Evolutionary conservation across 805 yeast species (phyloP), one percentile per base, ranked within the genome.

Genomic region (Yarrowia deformans): DNA sequence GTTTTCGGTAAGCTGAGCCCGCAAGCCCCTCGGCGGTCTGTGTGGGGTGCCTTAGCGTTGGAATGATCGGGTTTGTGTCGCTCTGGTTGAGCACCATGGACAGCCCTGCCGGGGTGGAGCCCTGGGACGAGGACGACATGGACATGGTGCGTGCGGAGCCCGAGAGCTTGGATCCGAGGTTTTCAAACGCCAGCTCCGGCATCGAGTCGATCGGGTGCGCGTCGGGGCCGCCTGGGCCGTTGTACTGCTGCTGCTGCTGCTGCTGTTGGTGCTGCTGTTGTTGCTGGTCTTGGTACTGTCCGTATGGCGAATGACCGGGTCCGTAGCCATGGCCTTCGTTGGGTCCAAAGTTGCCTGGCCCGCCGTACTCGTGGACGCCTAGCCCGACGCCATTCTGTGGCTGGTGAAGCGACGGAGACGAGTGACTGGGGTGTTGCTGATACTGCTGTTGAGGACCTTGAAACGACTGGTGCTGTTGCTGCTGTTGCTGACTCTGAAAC

Each of bases 121-220:
- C 64, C 48, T 40, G 49, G 6, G 68, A 63, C 29, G 29, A 23
- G 29, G 29, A 5, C 37, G 29, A 19, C 56, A 63, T 18, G 18
- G 48, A 37, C 68, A 63, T 63, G 55, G 68, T 48, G 4, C 68
- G 35, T 0, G 48, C 68, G 32, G 56, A 48, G 14, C 68, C 68
- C 8, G 68, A 63, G 14, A 63, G 56, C 32, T 63, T 63, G 32
- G 68, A 63, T 35, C 56, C 45, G 39, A 63, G 68, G 10, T 63
- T 19, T 39, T 63, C 68, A 16, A 63, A 37, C 46, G 56, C 56
- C 45, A 63, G 39, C 56, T 63, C 68, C 8, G 68, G 68, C 68
- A 63, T 63, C 39, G 55, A 48, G 37, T 63, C 68, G 48, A 63
- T 63, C n/a, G 68, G 68, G 13, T 63, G 60, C 7, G 60, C 45